A percentile compares a stretch with the other conserved stretches of the same genome.
Evolutionary conservation across 192 early-diverging fungal genomes (phyloP).

Genomic region (Coemansia aciculifera): DNA sequence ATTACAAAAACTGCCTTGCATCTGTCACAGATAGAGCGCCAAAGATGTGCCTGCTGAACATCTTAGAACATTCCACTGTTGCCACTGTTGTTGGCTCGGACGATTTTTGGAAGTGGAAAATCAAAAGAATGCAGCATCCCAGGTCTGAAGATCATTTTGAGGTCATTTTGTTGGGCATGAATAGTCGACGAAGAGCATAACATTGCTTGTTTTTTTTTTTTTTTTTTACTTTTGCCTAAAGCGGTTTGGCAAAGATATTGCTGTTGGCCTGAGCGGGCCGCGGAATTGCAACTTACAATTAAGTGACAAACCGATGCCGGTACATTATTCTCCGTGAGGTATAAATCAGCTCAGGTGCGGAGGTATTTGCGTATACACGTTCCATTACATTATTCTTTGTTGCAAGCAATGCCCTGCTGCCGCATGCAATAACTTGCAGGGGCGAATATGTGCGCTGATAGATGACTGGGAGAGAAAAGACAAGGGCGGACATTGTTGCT

Average conservation of each 20-base stretch:
- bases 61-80: background rate
- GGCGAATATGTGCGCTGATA: conserved; percentile 1
- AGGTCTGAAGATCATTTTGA: background rate
- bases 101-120: background rate
- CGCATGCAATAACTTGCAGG: conserved; percentile 1
- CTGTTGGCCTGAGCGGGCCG: background rate
- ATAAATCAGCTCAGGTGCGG: background rate
- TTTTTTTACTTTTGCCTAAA: background rate
- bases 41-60: background rate
- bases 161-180: background rate
- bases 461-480: background rate
- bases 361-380: background rate
- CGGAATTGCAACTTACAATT: background rate
- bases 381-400: background rate
- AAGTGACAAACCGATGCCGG: background rate
- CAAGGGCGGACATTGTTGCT: background rate
- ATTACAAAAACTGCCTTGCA: background rate
- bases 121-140: background rate
- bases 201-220: background rate
- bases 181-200: background rate
- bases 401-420: conserved; percentile 1
- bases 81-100: background rate
- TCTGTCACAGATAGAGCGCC: background rate
- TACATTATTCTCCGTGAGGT: background rate
- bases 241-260: background rate